Base-by-base conservation (phyloP, 208 protist species). In the Borovskyia barvae region DNA sequence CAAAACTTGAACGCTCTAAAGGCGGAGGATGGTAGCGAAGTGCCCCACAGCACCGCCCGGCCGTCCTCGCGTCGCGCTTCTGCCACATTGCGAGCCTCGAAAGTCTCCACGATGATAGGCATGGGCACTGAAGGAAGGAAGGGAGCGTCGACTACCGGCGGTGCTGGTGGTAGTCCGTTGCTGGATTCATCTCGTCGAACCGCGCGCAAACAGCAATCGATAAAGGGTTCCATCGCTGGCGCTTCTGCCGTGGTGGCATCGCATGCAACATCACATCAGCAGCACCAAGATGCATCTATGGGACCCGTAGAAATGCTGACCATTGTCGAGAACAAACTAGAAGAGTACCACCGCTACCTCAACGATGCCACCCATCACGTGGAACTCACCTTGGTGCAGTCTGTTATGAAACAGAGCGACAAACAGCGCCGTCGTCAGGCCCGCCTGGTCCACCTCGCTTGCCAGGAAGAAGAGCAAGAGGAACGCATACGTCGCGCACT, bases 321-420 rank as follows among this genome's bases (percentile, higher is more conserved):
- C 11, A 88, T 94, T 32, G 92, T 97, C 53, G 92, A 97, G 53
- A 94, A 84, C 54, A 96, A 96, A 57, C 59, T 97, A 20, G 90
- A 97, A 60, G 86, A 93, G 73, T 88, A 87, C 45, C 83, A 88
- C 60, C 88, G 80, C 29, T 89, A 83, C 66, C 86, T 92, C 20
- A 73, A 25, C 22, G 71, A 91, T 48, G 66, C 78, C 8, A 53
- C 71, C 55, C 85, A 89, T 56, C 77, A 75, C 14, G 72, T 92
- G 28, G 85, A 91, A n/a, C 55, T 80, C 17, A 32, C 76, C 4
- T 64, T 94, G 17, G 83, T 94, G 40, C 66, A 79, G 61, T 53
- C 69, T 14, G 76, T 93, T 17, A 85, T 93, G 64, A 97, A 94
- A 71, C 65, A 75, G 7, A 80, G 81, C 51, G 88, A 95, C 64